Base-by-base conservation (phyloP, 1,284 basidiomycete genomes). In the Vanrija sp. region DNA sequence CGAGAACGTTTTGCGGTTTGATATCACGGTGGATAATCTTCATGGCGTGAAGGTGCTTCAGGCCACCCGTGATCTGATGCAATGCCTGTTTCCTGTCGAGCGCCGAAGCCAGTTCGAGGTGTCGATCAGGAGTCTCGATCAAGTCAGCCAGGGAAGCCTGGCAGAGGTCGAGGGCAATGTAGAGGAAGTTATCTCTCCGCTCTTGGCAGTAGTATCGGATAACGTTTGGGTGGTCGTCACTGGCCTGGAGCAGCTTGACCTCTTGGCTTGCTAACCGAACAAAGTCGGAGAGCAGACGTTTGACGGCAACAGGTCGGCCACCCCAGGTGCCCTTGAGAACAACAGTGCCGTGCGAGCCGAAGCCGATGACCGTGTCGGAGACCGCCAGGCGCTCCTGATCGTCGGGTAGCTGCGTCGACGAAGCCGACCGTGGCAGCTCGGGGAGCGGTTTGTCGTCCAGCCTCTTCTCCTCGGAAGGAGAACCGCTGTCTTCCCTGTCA, bases 171-270 rank as follows among this genome's bases (percentile, higher is more conserved):
- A 98, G 85, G 0, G 96, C 95, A 57, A 98, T 98, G 76, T 95
- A 98, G 10, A 98, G 82, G 79, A 98, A 98, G 68, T 89, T 91
- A 37, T 86, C 85, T 20, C 89, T 86, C 1, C 88, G 82, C 78
- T 98, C 95, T 79, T 98, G 93, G 77, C 93, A 98, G 75, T 93
- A 98, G 75, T 98, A 95, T 53, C 95, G 85, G 62, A 98, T 95
- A 65, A 98, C 94, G 75, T 98, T 98, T 5, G 93, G 92, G 67
- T 98, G 96, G 71, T 97, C 92, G 77, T 98, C 96, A 39, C 89
- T 90, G 69, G 97, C 94, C 77, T 95, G 91, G 3, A 98, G 81
- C 41, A 98, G 84, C 68, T 85, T 87, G 22, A 98, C 94, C 79
- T 98, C 96, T 53, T 95, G 89, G 9, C 87, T 84, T 1, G 95